These are phyloP conservation scores for Quercus engelmannii DNA, from an alignment of 306 rosid genomes.

Conservation along the genomic window DNA sequence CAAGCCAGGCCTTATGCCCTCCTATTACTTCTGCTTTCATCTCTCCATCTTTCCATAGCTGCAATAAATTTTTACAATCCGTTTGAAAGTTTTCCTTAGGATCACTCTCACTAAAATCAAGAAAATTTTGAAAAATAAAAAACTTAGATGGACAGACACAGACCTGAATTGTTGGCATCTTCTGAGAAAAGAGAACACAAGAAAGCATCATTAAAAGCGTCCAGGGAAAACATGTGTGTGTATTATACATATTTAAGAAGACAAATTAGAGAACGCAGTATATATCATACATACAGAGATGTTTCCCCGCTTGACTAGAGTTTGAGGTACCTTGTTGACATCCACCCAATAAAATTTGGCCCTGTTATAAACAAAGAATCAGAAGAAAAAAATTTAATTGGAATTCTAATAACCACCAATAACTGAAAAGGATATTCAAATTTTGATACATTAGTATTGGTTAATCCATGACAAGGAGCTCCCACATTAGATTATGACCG, in stretches of 20 bases:
- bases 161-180: conserved; percentile 99
- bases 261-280: neutral
- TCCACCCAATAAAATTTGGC: conserved; percentile 71
- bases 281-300: conserved; percentile 53
- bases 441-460: neutral
- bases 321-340: conserved; percentile 86
- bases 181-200: conserved; percentile 42
- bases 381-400: neutral
- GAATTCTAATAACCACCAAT: neutral
- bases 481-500: neutral
- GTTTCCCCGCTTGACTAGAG: conserved; percentile 78
- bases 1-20: conserved; percentile 89
- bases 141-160: conserved; percentile 35
- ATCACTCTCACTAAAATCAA: neutral
- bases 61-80: conserved; percentile 18
- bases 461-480: neutral
- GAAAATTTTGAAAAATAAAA: neutral
- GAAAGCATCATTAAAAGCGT: neutral
- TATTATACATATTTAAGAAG: neutral
- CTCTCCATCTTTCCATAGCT: conserved; percentile 96
- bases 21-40: conserved; percentile 84
- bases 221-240: neutral
- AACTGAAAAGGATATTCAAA: neutral
- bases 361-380: conserved; percentile 27
- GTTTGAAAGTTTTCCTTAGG: neutral